Evolutionary conservation across 305 asterid species (phyloP).

Genomic region (Fraxinus albicans): DNA sequence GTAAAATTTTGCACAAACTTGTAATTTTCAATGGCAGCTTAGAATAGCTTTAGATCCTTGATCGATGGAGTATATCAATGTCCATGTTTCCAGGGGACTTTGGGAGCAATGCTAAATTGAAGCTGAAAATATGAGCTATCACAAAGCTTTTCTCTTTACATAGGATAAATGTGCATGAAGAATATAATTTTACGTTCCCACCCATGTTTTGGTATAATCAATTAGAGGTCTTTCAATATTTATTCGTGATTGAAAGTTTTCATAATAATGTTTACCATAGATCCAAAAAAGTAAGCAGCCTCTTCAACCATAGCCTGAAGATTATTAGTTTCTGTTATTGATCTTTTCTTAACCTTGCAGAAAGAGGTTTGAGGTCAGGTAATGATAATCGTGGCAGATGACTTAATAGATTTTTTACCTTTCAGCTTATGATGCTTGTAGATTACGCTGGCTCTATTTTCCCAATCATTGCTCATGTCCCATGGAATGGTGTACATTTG

Average conservation of each 20-base stretch:
- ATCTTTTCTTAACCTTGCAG: not conserved
- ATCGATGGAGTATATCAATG: not conserved
- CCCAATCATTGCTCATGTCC: constrained; percentile 70
- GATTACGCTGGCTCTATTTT: constrained; percentile 75
- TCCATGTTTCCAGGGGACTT: not conserved
- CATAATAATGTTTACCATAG: not conserved
- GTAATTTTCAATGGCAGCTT: not conserved
- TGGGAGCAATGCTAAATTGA: not conserved
- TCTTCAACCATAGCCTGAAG: not conserved
- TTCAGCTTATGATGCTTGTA: constrained; percentile 86
- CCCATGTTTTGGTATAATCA: not conserved
- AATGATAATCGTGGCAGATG: not conserved
- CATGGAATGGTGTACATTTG: constrained; percentile 83
- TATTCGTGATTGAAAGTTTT: not conserved
- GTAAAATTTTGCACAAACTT: not conserved
- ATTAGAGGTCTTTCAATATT: not conserved
- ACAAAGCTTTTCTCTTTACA: not conserved
- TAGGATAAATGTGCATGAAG: not conserved
- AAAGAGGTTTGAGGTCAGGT: not conserved
- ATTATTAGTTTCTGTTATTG: not conserved
- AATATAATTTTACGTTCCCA: not conserved
- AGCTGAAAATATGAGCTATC: not conserved
- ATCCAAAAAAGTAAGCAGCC: not conserved
- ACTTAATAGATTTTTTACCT: constrained; percentile 14
- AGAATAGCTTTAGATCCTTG: not conserved